Evolutionary conservation across 768 basidiomycete species (phyloP).

Genomic region (Multifurca ochricompacta): DNA sequence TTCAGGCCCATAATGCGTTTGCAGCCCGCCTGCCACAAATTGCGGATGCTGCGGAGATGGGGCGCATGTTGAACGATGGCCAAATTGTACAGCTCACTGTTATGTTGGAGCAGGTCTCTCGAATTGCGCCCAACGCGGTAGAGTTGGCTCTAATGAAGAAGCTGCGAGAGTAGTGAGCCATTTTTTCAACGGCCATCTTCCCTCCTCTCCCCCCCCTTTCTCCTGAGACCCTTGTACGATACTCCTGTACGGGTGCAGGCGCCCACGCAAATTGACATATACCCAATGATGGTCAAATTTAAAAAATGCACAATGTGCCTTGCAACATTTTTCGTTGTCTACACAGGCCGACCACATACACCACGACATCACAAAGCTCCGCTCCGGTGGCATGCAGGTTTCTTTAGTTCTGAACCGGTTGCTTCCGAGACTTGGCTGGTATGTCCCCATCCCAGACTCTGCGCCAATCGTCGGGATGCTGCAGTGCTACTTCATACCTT

Average conservation of each 20-base stretch:
- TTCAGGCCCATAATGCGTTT: conserved; percentile 17
- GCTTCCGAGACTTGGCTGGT: too few species aligned
- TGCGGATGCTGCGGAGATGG: conserved; percentile 31
- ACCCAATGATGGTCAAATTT: neutral
- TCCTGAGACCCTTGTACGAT: neutral
- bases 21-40: conserved; percentile 28
- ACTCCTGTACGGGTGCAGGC: neutral
- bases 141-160: conserved; percentile 3
- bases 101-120: conserved; percentile 8
- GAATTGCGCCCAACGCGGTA: neutral
- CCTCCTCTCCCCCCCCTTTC: too few species aligned
- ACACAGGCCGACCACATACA: too few species aligned
- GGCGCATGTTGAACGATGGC: conserved; percentile 32
- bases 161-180: neutral
- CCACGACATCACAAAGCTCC: too few species aligned
- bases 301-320: too few species aligned
- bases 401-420: too few species aligned
- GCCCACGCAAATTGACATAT: neutral
- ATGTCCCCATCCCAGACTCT: too few species aligned
- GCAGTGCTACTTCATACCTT: too few species aligned
- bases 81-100: conserved; percentile 37
- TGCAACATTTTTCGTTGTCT: too few species aligned
- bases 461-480: too few species aligned
- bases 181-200: too few species aligned
- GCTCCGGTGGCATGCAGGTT: too few species aligned